Evolutionary conservation across 2,329 filamentous ascomycete species (phyloP), one percentile per base, ranked within the genome.

Genomic region (Pseudogymnoascus sp.): DNA sequence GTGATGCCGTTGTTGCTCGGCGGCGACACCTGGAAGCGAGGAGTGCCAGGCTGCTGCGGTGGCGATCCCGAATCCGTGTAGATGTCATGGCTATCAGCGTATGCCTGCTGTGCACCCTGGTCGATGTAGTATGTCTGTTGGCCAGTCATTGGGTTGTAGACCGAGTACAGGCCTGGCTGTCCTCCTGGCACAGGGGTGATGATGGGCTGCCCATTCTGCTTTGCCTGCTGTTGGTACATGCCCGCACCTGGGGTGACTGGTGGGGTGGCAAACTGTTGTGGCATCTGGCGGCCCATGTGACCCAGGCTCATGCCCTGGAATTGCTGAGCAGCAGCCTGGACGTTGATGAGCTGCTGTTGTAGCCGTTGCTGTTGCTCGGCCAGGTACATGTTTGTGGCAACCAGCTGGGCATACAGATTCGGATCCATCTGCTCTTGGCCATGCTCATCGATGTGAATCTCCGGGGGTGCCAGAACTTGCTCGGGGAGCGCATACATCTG

Each of bases 361-460:
- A 97, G 85, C 67, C 90, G 89, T 78, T 96, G 92, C 77, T 97
- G 93, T 77, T 96, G 92, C 73, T 96, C 91, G 42, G 92, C 91
- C 60, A 99, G 83, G 73, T 95, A 96, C 73, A 94, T 79, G 75
- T 97, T 96, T 71, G 92, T 95, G 63, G 91, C 89, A 72, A 97
- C 84, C 67, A 97, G 81, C 76, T 96, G 91, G 62, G 92, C 90
- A 69, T 96, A 94, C 62, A 95, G 76, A 65, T 85, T 88, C 61
- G 92, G 91, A 71, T 97, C 94, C 78, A 96, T 90, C 69, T 87
- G 82, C 65, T 90, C 84, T 69, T 88, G 85, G 56, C 82, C 81
- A 70, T 86, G 82, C 67, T 87, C 84, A 64, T 87, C 83, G 61
- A 94, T 82, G 70, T 91, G 84, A 65, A 97, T 81, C 71, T 90